Evolutionary conservation across 257 asterid species (phyloP), one percentile per base, ranked within the genome.

Genomic region (Petunia axillaris): DNA sequence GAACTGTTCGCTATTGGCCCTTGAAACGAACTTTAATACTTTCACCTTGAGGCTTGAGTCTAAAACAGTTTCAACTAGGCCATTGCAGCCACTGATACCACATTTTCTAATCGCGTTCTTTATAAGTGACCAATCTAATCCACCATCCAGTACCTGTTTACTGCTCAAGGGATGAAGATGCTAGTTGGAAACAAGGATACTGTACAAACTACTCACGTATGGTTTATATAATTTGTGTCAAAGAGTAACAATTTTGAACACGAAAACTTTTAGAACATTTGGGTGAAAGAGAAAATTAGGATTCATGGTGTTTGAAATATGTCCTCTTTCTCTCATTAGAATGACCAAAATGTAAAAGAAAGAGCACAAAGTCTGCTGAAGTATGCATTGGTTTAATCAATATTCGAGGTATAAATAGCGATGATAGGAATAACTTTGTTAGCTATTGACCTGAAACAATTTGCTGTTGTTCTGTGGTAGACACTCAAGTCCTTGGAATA

Each of bases 371-470:
- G 5, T 46, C 16, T 70, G 41, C 9, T 2, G 25, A 25, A 25
- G 4, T 35, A 70, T 46, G 16, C 9, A 6, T 25, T 25, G 2
- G 6, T 70, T 2, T 70, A 25, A 70, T 46, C 59, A 70, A 44
- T 59, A 9, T 41, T 5, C 48, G 77, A 71, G 77, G 44, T 2
- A 25, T 25, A 71, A 71, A 66, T 67, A 43, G 76, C 8, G 76
- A 43, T 67, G 54, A 68, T n/a, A 35, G 46, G 77, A n/a, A 70
- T 9, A 59, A 46, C 6, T 46, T 1, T 70, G 59, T 46, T 13
- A 25, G 5, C 2, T 46, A 10, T 48, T 25, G 25, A 7, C 60
- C 60, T 48, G 77, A 35, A 71, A 25, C 60, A 35, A 35, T 71
- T 71, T 71, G 77, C 10, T 71, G 9, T 46, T 48, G 77, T 48